Evolutionary conservation across 768 basidiomycete species (phyloP).

Genomic region (Pleurotus sapidus): DNA sequence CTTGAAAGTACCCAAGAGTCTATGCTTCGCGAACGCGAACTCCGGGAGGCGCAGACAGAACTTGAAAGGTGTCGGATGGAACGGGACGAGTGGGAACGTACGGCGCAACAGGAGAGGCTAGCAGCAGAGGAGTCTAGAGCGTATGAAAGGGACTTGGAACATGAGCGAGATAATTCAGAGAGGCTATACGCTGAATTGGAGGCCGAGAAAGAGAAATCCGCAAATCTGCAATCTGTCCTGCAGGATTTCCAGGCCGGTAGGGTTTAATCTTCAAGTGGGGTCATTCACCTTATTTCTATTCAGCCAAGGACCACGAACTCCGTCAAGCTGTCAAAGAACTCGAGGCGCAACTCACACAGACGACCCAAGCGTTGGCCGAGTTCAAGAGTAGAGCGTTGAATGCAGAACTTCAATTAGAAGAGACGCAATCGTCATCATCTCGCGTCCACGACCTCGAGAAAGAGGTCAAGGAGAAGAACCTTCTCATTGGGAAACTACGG

Average conservation of each 20-base stretch:
- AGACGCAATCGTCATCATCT: conserved; percentile 61
- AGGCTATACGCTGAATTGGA: conserved; percentile 57
- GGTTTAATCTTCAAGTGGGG: conserved; percentile 20
- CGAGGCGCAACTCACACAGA: conserved; percentile 66
- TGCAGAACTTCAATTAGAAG: conserved; percentile 85
- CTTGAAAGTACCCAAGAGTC: conserved; percentile 72
- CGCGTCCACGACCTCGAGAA: conserved; percentile 76
- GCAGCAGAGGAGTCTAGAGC: conserved; percentile 67
- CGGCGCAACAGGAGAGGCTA: conserved; percentile 59
- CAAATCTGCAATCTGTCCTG: conserved; percentile 88
- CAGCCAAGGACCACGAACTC: conserved; percentile 92
- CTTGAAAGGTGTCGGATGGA: conserved; percentile 85
- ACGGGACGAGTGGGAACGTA: conserved; percentile 57
- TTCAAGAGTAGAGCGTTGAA: conserved; percentile 85
- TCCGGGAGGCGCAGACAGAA: conserved; percentile 81
- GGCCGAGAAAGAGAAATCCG: conserved; percentile 67
- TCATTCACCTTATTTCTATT: conserved; percentile 7
- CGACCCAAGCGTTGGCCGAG: conserved; percentile 80
- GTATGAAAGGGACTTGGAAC: conserved; percentile 61
- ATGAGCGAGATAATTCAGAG: conserved; percentile 58
- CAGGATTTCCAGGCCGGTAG: conserved; percentile 93
- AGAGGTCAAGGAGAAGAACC: conserved; percentile 92
- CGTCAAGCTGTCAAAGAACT: conserved; percentile 80
- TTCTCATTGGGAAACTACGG: conserved; percentile 91
- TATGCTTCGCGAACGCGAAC: conserved; percentile 68